Base-by-base conservation (phyloP, 2,329 filamentous ascomycete species). In the Massarina eburnea region DNA sequence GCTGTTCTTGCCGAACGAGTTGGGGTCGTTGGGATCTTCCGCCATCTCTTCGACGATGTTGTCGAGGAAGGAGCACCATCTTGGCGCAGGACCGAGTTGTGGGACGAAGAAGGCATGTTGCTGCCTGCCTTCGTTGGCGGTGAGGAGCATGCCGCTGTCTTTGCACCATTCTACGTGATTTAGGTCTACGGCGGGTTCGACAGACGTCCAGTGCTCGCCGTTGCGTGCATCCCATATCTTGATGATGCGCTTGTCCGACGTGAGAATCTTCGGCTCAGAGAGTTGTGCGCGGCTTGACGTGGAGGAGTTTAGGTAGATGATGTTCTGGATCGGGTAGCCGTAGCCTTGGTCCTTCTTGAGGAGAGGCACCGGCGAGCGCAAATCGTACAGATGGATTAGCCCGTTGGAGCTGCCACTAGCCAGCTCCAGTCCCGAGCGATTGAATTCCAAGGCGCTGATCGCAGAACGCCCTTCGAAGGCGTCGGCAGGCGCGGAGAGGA, bases 41-140 rank as follows among this genome's bases (percentile, higher is more conserved):
- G 92, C 92, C 90, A 99, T 96, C 72, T 99, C 95, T 74, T 99
- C 94, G 8, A 97, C 94, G 62, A 99, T 83, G 62, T 95, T 96
- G 73, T 99, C 95, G 51, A 99, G 76, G 82, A 97, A 97, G 3
- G 88, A 85, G 67, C 94, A 97, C 94, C 94, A 99, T 62, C 84
- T 89, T 1, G 94, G 95, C 1, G 94, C 91, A 0, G 92, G 90
- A 1, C 94, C 94, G 18, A 97, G 81, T 63, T 95, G 90, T 2
- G 92, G 92, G 41, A 97, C 88, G 68, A 96, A 94, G 75, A 96
- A 97, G 1, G 90, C 85, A 70, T 97, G 91, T 66, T 96, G 91
- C 57, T 96, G 90, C 59, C 90, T 85, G 46, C 94, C 95, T 75
- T 99, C 94, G 64, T 99, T 99, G 30, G 95, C 94, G 3, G 92